These are phyloP conservation scores for Paratinospora sagittata DNA, from an alignment of 164 flowering plant species.

Conservation along the genomic window DNA sequence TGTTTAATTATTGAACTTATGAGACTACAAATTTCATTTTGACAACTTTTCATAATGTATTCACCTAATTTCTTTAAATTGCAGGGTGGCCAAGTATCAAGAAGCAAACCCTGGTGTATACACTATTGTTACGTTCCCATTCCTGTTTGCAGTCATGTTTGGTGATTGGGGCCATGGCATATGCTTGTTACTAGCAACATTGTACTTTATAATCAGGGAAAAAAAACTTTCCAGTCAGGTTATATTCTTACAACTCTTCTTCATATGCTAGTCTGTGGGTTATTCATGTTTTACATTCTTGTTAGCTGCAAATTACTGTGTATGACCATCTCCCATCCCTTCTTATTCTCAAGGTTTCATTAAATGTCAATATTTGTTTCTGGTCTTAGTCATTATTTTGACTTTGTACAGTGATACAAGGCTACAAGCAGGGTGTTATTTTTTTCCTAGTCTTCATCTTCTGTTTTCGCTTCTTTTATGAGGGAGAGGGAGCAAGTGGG, in stretches of 20 bases:
- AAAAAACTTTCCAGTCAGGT: conserved; percentile 80
- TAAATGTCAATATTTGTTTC: neutral
- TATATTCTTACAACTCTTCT: conserved; percentile 1
- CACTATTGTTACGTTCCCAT: conserved; percentile 86
- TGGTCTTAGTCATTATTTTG: neutral
- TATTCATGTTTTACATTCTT: conserved; percentile 1
- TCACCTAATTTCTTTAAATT: conserved; percentile 15
- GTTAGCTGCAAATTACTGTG: neutral
- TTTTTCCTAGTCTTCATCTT: neutral
- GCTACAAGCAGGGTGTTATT: neutral
- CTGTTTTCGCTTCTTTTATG: neutral
- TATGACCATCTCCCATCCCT: neutral
- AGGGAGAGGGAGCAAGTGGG: neutral
- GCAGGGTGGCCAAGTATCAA: conserved; percentile 90
- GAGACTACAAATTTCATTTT: neutral
- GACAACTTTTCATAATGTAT: neutral
- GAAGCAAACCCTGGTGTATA: conserved; percentile 92
- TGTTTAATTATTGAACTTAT: neutral
- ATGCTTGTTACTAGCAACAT: conserved; percentile 73
- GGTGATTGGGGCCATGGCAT: conserved; percentile 99
- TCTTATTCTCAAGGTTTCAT: neutral
- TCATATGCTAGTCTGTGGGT: neutral
- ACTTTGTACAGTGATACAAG: neutral
- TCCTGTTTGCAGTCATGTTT: conserved; percentile 98
- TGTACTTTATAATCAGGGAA: conserved; percentile 57